These are phyloP conservation scores for Exidia glandulosa DNA, from an alignment of 768 basidiomycete species.

Conservation along the genomic window DNA sequence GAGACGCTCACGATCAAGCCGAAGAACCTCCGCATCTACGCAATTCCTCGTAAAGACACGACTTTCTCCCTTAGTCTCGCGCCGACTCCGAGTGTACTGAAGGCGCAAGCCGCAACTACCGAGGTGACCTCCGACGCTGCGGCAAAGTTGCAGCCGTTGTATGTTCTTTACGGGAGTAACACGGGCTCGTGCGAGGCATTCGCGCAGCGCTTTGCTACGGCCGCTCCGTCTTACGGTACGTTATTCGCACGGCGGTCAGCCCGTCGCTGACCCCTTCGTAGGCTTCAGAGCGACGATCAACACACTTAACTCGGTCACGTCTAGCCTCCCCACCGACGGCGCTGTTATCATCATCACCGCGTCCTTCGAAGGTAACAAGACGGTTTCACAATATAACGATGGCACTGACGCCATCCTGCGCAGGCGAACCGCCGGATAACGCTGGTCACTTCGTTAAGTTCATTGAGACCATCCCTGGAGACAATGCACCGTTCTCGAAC, in stretches of 20 bases:
- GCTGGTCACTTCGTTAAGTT: slow-evolving; percentile 34
- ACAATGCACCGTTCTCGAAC: neutral
- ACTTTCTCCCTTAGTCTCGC: neutral
- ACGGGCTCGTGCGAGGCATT: slow-evolving; percentile 39
- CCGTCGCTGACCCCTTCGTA: slow-evolving; percentile 5
- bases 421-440: slow-evolving; percentile 38
- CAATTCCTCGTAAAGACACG: slow-evolving; percentile 20
- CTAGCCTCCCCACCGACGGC: slow-evolving; percentile 29
- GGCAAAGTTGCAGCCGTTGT: slow-evolving; percentile 15
- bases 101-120: too few species aligned
- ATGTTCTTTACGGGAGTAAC: slow-evolving; percentile 35
- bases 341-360: slow-evolving; percentile 36
- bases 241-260: neutral
- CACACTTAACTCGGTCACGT: slow-evolving; percentile 29
- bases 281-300: slow-evolving; percentile 30
- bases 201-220: slow-evolving; percentile 32
- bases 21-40: slow-evolving; percentile 28
- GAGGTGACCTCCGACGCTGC: too few species aligned
- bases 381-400: neutral
- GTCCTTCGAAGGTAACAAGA: slow-evolving; percentile 31
- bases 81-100: neutral
- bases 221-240: slow-evolving; percentile 27
- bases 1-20: slow-evolving; percentile 39
- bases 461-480: neutral
- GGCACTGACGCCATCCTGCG: neutral